Evolutionary conservation across 352 stramenopile species (phyloP), one percentile per base, ranked within the genome.

Genomic region (Thalassiosira livingstoniorum): DNA sequence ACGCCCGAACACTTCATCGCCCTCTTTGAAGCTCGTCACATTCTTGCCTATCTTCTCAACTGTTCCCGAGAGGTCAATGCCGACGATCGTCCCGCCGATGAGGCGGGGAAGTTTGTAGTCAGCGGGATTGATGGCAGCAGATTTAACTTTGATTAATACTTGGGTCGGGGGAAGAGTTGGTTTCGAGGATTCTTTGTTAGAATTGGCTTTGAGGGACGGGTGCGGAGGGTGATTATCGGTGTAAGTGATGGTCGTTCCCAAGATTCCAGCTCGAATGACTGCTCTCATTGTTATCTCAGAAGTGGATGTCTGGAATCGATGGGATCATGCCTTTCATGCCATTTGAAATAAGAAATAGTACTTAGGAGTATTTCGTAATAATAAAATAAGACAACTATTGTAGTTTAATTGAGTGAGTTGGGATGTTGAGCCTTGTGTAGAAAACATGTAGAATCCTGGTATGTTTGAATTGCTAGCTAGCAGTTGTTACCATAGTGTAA

Each of bases 1-100:
- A 72, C 90, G 90, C 11, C 92, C 91, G 77, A 95, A 96, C 45
- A 96, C 88, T 32, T 78, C 83, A 78, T 95, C 92, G 13, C 91
- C 92, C 7, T 92, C 84, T 39, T 90, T 69, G 57, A 96, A 91
- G 23, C 78, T 43, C 2, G 54, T 78, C 2, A 92, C 88, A 10
- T 88, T 66, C 21, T 51, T 35, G 18, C 93, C 92, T 18, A 93
- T 89, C 68, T 93, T 76, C 5, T 92, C 81, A 45, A 96, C 80
- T 1, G 86, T 87, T 43, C 93, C 93, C 31, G 91, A 87, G 31
- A 93, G 89, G 67, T 96, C 93, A 35, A 95, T 82, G 10, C 92
- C 93, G 42, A 95, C 83, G 23, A 78, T 62, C 21, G 74, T 75
- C 23, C 86, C 89, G 2, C 53, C 45, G 51, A 92, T 80, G 37